Percentiles rank a stretch among this genome's conserved stretches.
Conservation (phyloP, 805 yeast species). For the Metschnikowia borealis region DNA sequence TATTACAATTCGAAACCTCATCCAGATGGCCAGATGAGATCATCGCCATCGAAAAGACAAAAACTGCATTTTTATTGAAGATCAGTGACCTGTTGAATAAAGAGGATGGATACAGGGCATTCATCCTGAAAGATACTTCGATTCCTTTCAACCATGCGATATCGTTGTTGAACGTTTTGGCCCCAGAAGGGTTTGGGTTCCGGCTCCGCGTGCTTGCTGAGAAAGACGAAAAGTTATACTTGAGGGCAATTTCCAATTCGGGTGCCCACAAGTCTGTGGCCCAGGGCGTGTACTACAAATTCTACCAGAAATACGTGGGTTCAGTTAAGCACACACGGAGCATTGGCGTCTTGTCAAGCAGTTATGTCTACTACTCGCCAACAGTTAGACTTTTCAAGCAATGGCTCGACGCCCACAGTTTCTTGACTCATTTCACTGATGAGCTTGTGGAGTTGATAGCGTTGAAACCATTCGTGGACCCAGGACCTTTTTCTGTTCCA, state of each 20-base stretch:
- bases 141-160: slow-evolving; percentile 64
- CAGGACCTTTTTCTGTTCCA: slow-evolving; percentile 81
- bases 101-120: slow-evolving; percentile 53
- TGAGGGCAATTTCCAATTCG: slow-evolving; percentile 66
- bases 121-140: slow-evolving; percentile 59
- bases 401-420: slow-evolving; percentile 84
- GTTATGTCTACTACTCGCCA: slow-evolving; percentile 70
- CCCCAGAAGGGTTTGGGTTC: slow-evolving; percentile 91
- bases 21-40: slow-evolving; percentile 96
- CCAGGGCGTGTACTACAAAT: slow-evolving; percentile 60
- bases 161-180: slow-evolving; percentile 56
- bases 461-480: slow-evolving; percentile 78
- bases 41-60: slow-evolving; percentile 78
- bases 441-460: slow-evolving; percentile 81
- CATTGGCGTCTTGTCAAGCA: slow-evolving; percentile 63
- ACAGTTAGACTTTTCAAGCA: slow-evolving; percentile 80
- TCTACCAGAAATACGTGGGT: slow-evolving; percentile 62
- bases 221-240: slow-evolving; percentile 71
- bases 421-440: slow-evolving; percentile 67
- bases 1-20: slow-evolving; percentile 85
- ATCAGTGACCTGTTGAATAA: slow-evolving; percentile 47
- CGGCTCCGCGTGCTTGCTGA: slow-evolving; percentile 73
- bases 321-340: slow-evolving; percentile 79
- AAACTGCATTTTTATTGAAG: slow-evolving; percentile 81
- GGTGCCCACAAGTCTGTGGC: slow-evolving; percentile 56